Conservation (phyloP, 805 yeast genomes). For the Naumovozyma dairenensis region DNA sequence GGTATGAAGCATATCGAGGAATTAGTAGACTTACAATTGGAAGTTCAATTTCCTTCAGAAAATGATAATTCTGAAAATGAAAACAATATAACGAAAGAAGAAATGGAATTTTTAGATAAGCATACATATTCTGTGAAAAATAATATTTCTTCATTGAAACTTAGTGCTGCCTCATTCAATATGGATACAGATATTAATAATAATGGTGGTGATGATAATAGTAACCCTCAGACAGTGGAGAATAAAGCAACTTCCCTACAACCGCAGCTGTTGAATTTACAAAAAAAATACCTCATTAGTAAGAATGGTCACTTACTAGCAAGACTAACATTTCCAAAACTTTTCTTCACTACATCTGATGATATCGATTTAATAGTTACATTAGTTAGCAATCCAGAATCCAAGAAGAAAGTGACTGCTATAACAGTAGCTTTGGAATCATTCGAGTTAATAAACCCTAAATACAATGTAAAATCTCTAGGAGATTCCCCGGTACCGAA, state of each 20-base stretch:
- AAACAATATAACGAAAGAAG: background rate
- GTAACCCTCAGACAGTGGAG: background rate
- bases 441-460: conserved; percentile 29
- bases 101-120: background rate
- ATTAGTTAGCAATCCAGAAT: conserved; percentile 22
- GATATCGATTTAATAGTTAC: conserved; percentile 33
- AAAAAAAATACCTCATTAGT: conserved; percentile 33
- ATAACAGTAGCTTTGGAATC: conserved; percentile 29
- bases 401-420: conserved; percentile 31
- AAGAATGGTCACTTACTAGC: conserved; percentile 35
- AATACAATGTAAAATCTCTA: conserved; percentile 15
- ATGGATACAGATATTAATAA: background rate
- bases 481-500: conserved; percentile 10
- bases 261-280: conserved; percentile 22
- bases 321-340: conserved; percentile 31
- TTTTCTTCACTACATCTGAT: conserved; percentile 38
- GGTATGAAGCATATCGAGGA: conserved; percentile 21
- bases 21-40: conserved; percentile 20
- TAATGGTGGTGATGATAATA: background rate
- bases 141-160: conserved; percentile 13
- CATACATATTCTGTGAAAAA: conserved; percentile 5
- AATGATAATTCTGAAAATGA: conserved; percentile 5
- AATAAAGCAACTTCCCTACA: too few species aligned
- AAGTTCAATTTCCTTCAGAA: conserved; percentile 16
- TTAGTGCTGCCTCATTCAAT: conserved; percentile 1